These are phyloP conservation scores for Daldinia childiae DNA, from an alignment of 495 filamentous ascomycete genomes.

Conservation along the genomic window DNA sequence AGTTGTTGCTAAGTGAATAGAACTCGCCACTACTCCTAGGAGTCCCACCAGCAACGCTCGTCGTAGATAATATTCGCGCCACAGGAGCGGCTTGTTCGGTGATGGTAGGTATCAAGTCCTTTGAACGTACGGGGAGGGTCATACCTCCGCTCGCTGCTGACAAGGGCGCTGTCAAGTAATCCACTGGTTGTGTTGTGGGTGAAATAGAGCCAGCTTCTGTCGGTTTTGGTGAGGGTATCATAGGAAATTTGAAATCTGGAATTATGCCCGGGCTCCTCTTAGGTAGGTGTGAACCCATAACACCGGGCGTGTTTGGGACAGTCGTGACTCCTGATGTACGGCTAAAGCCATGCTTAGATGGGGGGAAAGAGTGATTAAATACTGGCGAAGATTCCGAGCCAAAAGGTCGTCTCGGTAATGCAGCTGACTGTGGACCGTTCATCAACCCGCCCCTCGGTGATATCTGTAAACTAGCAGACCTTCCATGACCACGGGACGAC, in stretches of 20 bases:
- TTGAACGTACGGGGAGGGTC: constrained; percentile 48
- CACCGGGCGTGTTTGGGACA: constrained; percentile 53
- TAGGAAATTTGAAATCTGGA: constrained; percentile 76
- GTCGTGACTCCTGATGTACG: constrained; percentile 51
- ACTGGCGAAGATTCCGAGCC: constrained; percentile 54
- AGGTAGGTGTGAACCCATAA: constrained; percentile 44
- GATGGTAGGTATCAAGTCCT: constrained; percentile 55
- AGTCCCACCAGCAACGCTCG: constrained; percentile 71
- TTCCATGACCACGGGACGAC: constrained; percentile 71
- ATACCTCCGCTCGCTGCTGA: constrained; percentile 47
- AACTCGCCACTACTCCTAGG: constrained; percentile 93
- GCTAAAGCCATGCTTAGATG: constrained; percentile 49
- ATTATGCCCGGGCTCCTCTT: constrained; percentile 55
- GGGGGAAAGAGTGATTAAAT: constrained; percentile 61
- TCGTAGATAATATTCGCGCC: constrained; percentile 76
- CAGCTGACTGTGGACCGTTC: constrained; percentile 51
- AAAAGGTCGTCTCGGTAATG: constrained; percentile 51
- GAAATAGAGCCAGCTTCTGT: constrained; percentile 12
- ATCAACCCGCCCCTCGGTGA: constrained; percentile 61
- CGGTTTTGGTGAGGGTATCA: constrained; percentile 57
- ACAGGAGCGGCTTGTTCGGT: constrained; percentile 67
- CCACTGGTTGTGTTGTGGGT: constrained; percentile 36
- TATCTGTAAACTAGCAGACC: constrained; percentile 87
- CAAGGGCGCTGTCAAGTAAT: constrained; percentile 49
- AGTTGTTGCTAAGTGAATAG: constrained; percentile 92